phyloP scores from a whole-genome alignment of 345 rosid species.

The Gossypium raimondii region DNA sequence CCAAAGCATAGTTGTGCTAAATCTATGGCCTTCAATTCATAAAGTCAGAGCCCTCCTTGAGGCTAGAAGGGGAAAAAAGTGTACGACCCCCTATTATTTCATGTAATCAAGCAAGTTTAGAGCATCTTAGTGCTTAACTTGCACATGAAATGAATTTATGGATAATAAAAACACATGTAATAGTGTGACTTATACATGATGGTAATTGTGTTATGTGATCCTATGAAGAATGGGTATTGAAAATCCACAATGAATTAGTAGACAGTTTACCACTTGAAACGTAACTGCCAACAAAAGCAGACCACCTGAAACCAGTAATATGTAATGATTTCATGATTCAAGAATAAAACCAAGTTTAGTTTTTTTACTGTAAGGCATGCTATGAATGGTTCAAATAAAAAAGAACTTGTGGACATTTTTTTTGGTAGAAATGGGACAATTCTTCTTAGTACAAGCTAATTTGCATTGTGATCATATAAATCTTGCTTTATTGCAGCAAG shows the following conservation, averaged over 20 bases:
- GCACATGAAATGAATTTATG: background rate
- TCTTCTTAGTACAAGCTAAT: background rate
- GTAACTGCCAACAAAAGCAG: background rate
- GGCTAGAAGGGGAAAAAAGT: background rate
- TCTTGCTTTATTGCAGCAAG: background rate
- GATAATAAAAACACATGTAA: background rate
- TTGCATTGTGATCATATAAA: background rate
- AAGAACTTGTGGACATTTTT: background rate
- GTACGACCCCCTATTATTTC: background rate
- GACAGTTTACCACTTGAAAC: background rate
- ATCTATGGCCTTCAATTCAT: background rate
- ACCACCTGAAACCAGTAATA: background rate
- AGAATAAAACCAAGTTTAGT: background rate
- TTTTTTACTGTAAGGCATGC: slow-evolving; percentile 6
- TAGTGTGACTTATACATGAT: background rate
- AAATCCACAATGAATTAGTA: background rate
- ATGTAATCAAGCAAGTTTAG: background rate
- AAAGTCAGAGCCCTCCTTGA: background rate
- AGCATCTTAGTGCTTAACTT: background rate
- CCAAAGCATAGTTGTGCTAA: background rate
- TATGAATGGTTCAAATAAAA: background rate
- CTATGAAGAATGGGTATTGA: background rate
- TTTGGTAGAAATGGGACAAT: background rate
- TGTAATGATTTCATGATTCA: background rate
- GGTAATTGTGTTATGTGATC: background rate